Conservation (phyloP, 305 asterid genomes). For the Lippia alba region DNA sequence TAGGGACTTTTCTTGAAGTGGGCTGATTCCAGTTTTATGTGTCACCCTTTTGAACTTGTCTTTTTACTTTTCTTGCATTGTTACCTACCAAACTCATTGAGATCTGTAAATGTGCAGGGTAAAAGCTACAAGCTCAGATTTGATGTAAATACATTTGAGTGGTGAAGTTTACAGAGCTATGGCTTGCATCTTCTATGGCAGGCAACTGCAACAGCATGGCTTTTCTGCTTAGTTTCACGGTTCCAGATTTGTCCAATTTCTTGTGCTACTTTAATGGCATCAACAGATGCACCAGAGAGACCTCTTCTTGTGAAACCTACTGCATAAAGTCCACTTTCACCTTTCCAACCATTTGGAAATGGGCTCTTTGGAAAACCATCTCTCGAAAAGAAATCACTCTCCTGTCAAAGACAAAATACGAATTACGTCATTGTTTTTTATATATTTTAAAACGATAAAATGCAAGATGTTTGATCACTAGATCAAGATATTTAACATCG, state of each 20-base stretch:
- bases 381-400: conserved; percentile 62
- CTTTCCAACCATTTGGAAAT: conserved; percentile 94
- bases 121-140: conserved; percentile 5
- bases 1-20: conserved; percentile 59
- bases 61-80: conserved; percentile 32
- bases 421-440: too few species aligned
- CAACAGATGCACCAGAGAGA: conserved; percentile 80
- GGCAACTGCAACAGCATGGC: conserved; percentile 49
- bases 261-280: conserved; percentile 74
- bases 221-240: conserved; percentile 65
- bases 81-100: conserved; percentile 38
- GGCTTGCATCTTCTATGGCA: conserved; percentile 57
- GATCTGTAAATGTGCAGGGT: conserved; percentile 39
- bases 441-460: background rate
- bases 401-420: conserved; percentile 43
- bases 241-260: conserved; percentile 86
- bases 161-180: conserved; percentile 21
- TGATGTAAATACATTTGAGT: background rate
- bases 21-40: conserved; percentile 50
- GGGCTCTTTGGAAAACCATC: conserved; percentile 79
- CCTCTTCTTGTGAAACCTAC: conserved; percentile 92
- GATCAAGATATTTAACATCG: too few species aligned
- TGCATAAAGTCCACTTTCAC: conserved; percentile 81
- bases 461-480: too few species aligned
- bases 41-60: background rate